These are phyloP conservation scores for Pseudophaeomoniella oleicola DNA, from an alignment of 2,329 filamentous ascomycete species.

Conservation along the genomic window DNA sequence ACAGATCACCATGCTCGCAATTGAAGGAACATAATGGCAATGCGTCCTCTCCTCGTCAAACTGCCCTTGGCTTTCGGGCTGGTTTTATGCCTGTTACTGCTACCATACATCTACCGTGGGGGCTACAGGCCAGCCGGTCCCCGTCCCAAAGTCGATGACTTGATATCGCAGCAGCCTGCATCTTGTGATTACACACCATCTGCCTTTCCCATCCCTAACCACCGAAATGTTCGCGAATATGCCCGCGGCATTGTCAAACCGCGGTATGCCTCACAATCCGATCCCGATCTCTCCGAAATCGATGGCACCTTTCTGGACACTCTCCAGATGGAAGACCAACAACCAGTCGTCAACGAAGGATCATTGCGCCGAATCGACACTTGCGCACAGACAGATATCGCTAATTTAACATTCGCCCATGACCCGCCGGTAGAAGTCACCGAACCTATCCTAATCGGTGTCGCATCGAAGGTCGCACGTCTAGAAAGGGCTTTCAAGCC, in stretches of 20 bases:
- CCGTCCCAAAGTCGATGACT: too few relatives aligned
- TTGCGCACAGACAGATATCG: neutral
- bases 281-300: neutral
- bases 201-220: neutral
- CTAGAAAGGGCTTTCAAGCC: neutral
- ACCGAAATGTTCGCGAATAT: neutral
- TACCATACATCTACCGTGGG: neutral
- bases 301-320: neutral
- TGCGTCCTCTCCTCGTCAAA: neutral
- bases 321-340: too few relatives aligned
- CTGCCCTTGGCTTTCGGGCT: neutral
- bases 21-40: too few relatives aligned
- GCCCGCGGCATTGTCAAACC: neutral
- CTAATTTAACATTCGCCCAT: neutral
- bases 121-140: too few relatives aligned
- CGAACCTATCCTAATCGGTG: neutral
- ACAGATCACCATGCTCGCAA: too few relatives aligned
- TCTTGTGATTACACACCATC: neutral
- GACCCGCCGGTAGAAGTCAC: neutral
- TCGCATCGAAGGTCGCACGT: neutral
- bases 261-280: neutral
- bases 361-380: too few relatives aligned
- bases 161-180: neutral
- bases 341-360: too few relatives aligned
- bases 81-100: neutral